Evolutionary conservation across 2,329 filamentous ascomycete genomes (phyloP).

Genomic region (Trichoderma aggressivum): DNA sequence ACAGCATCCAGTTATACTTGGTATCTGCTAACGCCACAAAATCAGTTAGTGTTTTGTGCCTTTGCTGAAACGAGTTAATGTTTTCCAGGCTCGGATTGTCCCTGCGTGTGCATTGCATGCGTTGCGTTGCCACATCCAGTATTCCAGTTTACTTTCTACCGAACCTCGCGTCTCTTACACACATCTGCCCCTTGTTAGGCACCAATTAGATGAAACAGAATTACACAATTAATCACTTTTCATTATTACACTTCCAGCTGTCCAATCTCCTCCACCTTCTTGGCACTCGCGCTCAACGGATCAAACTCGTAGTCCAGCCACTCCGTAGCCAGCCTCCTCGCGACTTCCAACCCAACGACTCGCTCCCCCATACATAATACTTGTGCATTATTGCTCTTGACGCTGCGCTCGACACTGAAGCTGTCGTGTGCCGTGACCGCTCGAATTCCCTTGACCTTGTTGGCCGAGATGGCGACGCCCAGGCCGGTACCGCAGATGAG

Average conservation of each 20-base stretch:
- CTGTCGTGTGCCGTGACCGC: slow-evolving; percentile 89
- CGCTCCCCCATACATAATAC: slow-evolving; percentile 84
- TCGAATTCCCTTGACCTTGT: slow-evolving; percentile 79
- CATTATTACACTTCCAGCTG: slow-evolving; percentile 33
- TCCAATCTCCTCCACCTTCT: slow-evolving; percentile 44
- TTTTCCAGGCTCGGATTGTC: background rate
- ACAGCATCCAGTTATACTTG: background rate
- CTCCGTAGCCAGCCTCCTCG: slow-evolving; percentile 71
- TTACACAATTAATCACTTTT: background rate
- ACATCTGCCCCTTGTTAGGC: background rate
- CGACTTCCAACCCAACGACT: slow-evolving; percentile 77
- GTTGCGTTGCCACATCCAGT: background rate
- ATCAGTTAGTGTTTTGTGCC: background rate
- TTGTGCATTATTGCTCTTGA: slow-evolving; percentile 83
- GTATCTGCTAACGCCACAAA: background rate
- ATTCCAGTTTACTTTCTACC: background rate
- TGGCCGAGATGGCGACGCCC: slow-evolving; percentile 83
- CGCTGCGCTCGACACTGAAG: slow-evolving; percentile 76
- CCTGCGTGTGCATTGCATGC: background rate
- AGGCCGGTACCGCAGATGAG: slow-evolving; percentile 84
- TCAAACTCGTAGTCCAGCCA: slow-evolving; percentile 86
- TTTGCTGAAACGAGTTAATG: background rate
- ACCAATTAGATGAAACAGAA: background rate
- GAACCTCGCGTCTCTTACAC: background rate
- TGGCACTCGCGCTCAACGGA: slow-evolving; percentile 45